phyloP scores from a whole-genome alignment of 169 alveolate species.

The Cytauxzoon felis region DNA sequence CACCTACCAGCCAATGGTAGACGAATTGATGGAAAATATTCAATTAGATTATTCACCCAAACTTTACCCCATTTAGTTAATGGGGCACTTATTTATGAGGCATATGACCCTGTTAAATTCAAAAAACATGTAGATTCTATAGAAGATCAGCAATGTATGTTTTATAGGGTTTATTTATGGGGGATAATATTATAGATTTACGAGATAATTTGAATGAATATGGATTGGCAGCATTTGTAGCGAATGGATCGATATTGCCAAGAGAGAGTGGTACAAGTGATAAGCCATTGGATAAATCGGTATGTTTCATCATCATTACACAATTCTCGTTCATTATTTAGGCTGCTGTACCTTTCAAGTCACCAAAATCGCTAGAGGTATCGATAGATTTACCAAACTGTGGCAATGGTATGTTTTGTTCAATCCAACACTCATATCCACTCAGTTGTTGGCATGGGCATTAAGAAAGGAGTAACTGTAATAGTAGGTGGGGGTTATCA shows the following conservation, averaged over 20 bases:
- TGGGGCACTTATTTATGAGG: not conserved
- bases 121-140: slow-evolving; percentile 27
- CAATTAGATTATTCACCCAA: slow-evolving; percentile 24
- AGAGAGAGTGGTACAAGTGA: slow-evolving; percentile 65
- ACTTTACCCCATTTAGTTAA: slow-evolving; percentile 26
- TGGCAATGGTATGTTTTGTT: slow-evolving; percentile 21
- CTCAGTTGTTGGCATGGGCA: slow-evolving; percentile 68
- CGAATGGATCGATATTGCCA: slow-evolving; percentile 74
- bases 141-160: slow-evolving; percentile 52
- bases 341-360: slow-evolving; percentile 34
- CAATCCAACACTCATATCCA: not conserved
- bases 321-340: too few species aligned
- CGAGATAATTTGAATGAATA: slow-evolving; percentile 42
- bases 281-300: slow-evolving; percentile 30
- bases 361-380: slow-evolving; percentile 40
- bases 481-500: slow-evolving; percentile 83
- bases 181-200: slow-evolving; percentile 2
- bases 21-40: slow-evolving; percentile 33
- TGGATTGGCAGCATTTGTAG: slow-evolving; percentile 74
- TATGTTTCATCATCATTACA: not conserved
- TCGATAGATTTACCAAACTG: slow-evolving; percentile 41
- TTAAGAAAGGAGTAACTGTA: slow-evolving; percentile 69
- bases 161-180: not conserved
- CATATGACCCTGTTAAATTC: slow-evolving; percentile 20
- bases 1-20: slow-evolving; percentile 53